Conservation (phyloP, 495 filamentous ascomycete species). For the Aspergillus taichungensis region DNA sequence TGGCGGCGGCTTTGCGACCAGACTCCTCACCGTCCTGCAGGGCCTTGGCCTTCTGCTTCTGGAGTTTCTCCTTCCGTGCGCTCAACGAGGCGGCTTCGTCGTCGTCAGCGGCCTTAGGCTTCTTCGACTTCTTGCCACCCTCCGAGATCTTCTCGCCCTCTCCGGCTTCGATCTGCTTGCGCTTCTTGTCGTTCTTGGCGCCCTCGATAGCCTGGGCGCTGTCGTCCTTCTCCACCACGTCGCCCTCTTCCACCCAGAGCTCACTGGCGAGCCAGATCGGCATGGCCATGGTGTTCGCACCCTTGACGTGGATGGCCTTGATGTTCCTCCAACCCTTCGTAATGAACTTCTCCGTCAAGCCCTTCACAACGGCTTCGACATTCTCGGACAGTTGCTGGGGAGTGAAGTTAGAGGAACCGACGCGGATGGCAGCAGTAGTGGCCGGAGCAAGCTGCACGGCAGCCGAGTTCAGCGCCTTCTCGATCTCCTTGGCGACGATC, state of each 20-base stretch:
- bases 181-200: slow-evolving; percentile 56
- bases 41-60: slow-evolving; percentile 43
- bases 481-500: slow-evolving; percentile 60
- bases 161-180: slow-evolving; percentile 34
- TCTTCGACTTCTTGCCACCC: slow-evolving; percentile 48
- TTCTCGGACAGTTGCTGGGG: slow-evolving; percentile 73
- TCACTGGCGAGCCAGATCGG: slow-evolving; percentile 89
- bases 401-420: slow-evolving; percentile 64
- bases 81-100: slow-evolving; percentile 41
- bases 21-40: slow-evolving; percentile 29
- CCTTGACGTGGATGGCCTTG: slow-evolving; percentile 78
- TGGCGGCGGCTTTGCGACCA: not conserved
- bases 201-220: slow-evolving; percentile 39
- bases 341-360: slow-evolving; percentile 66
- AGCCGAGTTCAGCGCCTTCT: slow-evolving; percentile 59
- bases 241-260: slow-evolving; percentile 74
- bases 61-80: slow-evolving; percentile 52
- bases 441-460: slow-evolving; percentile 65
- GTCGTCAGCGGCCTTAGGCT: slow-evolving; percentile 36
- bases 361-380: slow-evolving; percentile 57
- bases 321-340: slow-evolving; percentile 80
- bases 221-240: slow-evolving; percentile 58
- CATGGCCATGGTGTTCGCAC: slow-evolving; percentile 71
- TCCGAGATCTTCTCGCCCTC: slow-evolving; percentile 52
- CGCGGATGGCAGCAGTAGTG: slow-evolving; percentile 54